A percentile compares a stretch with the other conserved stretches of the same genome.
phyloP scores from a whole-genome alignment of 148 eudicot genomes.

The Spergularia bocconei region DNA sequence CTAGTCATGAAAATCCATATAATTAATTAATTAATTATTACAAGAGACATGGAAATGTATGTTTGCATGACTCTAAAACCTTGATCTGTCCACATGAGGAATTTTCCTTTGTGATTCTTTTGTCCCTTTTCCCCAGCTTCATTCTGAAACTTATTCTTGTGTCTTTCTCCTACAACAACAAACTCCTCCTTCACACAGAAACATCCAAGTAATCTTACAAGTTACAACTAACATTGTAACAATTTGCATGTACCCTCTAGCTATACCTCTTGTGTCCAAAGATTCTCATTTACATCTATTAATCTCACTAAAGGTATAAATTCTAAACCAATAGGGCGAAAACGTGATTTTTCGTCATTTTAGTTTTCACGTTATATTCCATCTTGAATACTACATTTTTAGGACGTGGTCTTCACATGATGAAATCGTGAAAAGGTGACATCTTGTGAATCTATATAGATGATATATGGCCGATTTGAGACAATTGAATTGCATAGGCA shows the following conservation, averaged over 20 bases:
- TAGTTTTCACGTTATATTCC: no score
- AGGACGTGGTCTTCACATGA: no score
- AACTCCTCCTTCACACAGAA: conserved; percentile 5
- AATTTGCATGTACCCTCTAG: neutral
- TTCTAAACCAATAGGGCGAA: neutral
- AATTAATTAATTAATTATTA: no score
- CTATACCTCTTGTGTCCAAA: neutral
- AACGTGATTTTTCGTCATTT: neutral
- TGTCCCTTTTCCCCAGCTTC: neutral
- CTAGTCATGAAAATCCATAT: no score
- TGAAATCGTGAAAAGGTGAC: no score
- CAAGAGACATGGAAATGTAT: neutral
- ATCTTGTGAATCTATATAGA: no score
- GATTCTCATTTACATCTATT: conserved; percentile 4
- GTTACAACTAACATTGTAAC: conserved; percentile 2
- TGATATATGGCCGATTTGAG: no score
- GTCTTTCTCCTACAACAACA: conserved; percentile 5
- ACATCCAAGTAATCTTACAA: conserved; percentile 1
- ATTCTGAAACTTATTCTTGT: conserved; percentile 4
- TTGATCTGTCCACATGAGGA: conserved; percentile 2
- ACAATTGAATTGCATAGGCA: no score
- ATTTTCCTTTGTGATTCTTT: conserved; percentile 7
- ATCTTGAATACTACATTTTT: no score
- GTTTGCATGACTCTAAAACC: neutral
- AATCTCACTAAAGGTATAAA: neutral